Evolutionary conservation across 768 basidiomycete species (phyloP), one percentile per base, ranked within the genome.

Genomic region (Clavaria fumosa): DNA sequence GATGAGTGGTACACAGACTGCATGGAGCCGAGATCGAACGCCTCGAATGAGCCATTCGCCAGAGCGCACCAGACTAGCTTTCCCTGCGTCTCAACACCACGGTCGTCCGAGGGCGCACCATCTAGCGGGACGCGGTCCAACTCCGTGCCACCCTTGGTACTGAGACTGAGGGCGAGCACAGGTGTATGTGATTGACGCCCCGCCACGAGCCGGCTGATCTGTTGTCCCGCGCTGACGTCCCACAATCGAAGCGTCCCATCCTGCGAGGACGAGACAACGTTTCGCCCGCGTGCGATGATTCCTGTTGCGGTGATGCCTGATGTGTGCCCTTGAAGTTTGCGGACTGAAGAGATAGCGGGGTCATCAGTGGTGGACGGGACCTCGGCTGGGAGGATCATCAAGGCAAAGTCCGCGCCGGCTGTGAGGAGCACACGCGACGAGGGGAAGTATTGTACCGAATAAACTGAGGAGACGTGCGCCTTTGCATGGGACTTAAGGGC

Each of bases 241-340:
- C 84, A 85, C 3, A 83, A 57, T 34, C 72, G 65, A 17, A 84
- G 49, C 0, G 75, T 77, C 2, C 72, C 70, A 50, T 88, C 83
- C 39, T 75, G 71, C 0, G 75, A 70, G 4, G 67, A 58, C 7
- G 78, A 79, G 4, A 88, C 47, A 34, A 88, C 53, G 46, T 75
- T 74, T 17, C 72, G 66, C 0, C 84, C 84, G 2, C 69, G 61
- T 0, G 69, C 67, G 27, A 86, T 58, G 44, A 86, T 81, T 2
- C 62, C 64, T 0, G 69, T 67, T 4, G 66, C 65, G 0, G 83
- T 82, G 22, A 85, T 64, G 0, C 70, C 58, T 4, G 75, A 67
- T 0, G 66, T 70, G 50, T 88, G 86, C 0, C 71, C 77, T 32
- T 64, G 69, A 20, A 88, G 57, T 1, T 66, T 70, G 9, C 81